phyloP scores from a whole-genome alignment of 805 yeast species.

The Wickerhamomyces sydowiorum region DNA sequence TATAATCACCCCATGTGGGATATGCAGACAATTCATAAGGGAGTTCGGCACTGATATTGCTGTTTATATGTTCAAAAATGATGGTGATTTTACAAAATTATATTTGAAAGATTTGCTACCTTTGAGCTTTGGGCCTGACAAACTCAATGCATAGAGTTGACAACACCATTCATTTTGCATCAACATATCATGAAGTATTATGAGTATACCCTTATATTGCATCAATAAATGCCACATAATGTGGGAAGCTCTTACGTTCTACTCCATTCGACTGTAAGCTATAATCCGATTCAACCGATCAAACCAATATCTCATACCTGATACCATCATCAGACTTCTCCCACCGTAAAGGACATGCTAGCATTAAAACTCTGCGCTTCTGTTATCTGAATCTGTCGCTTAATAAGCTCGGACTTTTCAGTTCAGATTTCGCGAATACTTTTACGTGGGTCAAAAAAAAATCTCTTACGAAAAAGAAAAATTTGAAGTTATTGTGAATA shows the following conservation, averaged over 20 bases:
- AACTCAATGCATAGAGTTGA: neutral
- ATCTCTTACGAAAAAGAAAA: too few species aligned
- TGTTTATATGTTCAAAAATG: slow-evolving; percentile 60
- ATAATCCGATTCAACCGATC: too few species aligned
- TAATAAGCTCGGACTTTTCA: neutral
- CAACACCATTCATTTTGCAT: neutral
- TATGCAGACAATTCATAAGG: slow-evolving; percentile 84
- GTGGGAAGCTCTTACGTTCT: too few species aligned
- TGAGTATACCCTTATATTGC: too few species aligned
- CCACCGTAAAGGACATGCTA: too few species aligned
- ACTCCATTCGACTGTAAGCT: too few species aligned
- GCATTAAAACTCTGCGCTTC: too few species aligned
- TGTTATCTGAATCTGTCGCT: too few species aligned
- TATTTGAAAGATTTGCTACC: slow-evolving; percentile 68
- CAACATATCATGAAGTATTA: too few species aligned
- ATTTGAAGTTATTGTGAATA: neutral
- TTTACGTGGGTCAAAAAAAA: neutral
- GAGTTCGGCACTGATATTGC: slow-evolving; percentile 66
- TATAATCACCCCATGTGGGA: slow-evolving; percentile 85
- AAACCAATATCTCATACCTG: too few species aligned
- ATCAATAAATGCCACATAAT: too few species aligned
- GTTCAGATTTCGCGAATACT: neutral
- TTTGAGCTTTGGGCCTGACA: slow-evolving; percentile 77
- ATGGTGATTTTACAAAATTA: slow-evolving; percentile 42
- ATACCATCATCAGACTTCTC: too few species aligned